Evolutionary conservation across 202 grass and related monocot genomes (phyloP), one percentile per base, ranked within the genome.

Genomic region (Schoenoplectus triqueter): DNA sequence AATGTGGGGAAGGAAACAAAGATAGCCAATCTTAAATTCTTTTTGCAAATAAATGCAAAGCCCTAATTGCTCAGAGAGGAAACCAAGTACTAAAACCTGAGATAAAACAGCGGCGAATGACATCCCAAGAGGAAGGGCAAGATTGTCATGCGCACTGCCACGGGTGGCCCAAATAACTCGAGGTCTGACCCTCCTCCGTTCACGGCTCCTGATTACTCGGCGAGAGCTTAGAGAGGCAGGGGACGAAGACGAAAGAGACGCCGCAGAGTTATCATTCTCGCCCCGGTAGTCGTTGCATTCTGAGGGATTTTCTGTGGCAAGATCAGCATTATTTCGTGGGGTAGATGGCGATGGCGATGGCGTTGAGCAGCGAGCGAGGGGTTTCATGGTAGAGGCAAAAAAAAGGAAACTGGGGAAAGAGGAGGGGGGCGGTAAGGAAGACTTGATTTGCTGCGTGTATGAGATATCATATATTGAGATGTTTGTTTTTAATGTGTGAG

Each of bases 81-180:
- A 79, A 79, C 31, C 55, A 44, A 45, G 31, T 45, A 55, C 15
- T 15, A 59, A 83, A 69, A 95, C 96, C 90, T 94, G 84, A 2
- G 93, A 84, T 86, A 99, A 77, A 65, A 99, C 91, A 64, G 90
- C 96, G 1, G 96, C 96, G 80, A 99, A 95, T 52, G 93, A 92
- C 91, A 99, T 94, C 49, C 96, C 91, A 2, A 99, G 88, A 1
- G 93, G 90, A 78, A 99, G 88, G 7, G 88, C 96, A 21, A 99
- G 90, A 68, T 94, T 91, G 44, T 84, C 85, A 9, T 77, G 86
- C 3, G 7, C 17, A 41, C 10, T 69, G 3, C 31, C 71, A 83
- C 52, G 84, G 2, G 52, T 42, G 4, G 44, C 66, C 76, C 73
- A 40, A 42, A 89, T 3, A 68, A 42, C 85, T n/a, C 66, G 10